Percentiles rank a stretch among this genome's conserved stretches.
Conservation (phyloP, 495 filamentous ascomycete genomes). For the Parathielavia appendiculata region DNA sequence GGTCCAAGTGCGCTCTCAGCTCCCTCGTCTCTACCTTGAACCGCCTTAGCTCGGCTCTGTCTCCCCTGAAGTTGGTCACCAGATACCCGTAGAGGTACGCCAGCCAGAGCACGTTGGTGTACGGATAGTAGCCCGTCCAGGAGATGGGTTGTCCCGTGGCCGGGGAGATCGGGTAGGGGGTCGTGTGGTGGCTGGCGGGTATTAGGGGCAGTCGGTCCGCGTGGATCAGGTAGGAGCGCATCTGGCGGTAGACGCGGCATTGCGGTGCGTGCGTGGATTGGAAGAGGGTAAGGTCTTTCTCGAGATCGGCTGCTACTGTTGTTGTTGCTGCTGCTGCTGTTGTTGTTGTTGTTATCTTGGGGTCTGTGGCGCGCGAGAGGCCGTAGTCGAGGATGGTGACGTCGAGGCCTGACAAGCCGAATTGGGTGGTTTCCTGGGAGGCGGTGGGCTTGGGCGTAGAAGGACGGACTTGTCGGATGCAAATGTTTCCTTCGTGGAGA, state of each 20-base stretch:
- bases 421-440: conserved; percentile 34
- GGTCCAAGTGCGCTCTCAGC: conserved; percentile 40
- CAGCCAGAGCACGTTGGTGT: conserved; percentile 53
- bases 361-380: conserved; percentile 59
- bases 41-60: conserved; percentile 29
- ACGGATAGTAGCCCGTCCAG: conserved; percentile 41
- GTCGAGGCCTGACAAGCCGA: conserved; percentile 64
- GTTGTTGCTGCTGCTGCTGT: background rate
- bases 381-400: conserved; percentile 90
- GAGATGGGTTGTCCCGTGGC: conserved; percentile 34
- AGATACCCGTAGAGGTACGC: conserved; percentile 47
- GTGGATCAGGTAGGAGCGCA: conserved; percentile 45
- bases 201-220: conserved; percentile 31
- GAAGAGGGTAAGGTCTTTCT: conserved; percentile 50
- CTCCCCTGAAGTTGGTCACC: conserved; percentile 31
- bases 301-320: conserved; percentile 44
- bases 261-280: conserved; percentile 44
- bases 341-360: conserved; percentile 2
- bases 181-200: conserved; percentile 33
- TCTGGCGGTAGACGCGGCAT: conserved; percentile 46
- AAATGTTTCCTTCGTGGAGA: conserved; percentile 83
- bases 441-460: conserved; percentile 30
- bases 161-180: conserved; percentile 28
- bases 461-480: conserved; percentile 52
- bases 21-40: conserved; percentile 41